Evolutionary conservation across 352 stramenopile species (phyloP).

Genomic region (Phytopythium sindhum): DNA sequence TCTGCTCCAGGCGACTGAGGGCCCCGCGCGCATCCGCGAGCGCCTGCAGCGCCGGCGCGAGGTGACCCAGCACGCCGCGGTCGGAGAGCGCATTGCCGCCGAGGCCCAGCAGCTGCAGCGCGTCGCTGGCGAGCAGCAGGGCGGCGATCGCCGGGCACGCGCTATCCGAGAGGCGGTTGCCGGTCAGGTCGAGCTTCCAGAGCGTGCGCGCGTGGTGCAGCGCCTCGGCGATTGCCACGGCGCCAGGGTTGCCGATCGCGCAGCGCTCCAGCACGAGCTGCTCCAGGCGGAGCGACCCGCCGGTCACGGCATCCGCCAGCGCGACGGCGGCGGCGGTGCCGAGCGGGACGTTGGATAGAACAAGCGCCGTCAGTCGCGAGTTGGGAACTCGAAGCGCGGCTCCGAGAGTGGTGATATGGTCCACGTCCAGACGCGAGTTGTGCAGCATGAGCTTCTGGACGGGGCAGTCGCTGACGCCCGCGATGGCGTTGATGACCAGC

Average conservation of each 20-base stretch:
- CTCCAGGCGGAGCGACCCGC: constrained; percentile 47
- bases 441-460: constrained; percentile 69
- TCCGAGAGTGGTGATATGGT: constrained; percentile 29
- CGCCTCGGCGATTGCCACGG: constrained; percentile 44
- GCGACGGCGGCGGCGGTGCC: constrained; percentile 28
- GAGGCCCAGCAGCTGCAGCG: constrained; percentile 45
- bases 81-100: constrained; percentile 56
- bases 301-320: constrained; percentile 41
- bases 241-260: constrained; percentile 44
- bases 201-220: constrained; percentile 41
- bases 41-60: constrained; percentile 43
- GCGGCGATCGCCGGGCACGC: constrained; percentile 32
- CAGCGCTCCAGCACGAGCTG: constrained; percentile 74
- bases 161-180: constrained; percentile 61
- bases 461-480: constrained; percentile 20
- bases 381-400: constrained; percentile 22
- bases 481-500: constrained; percentile 49
- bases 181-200: constrained; percentile 73
- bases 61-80: constrained; percentile 38
- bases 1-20: constrained; percentile 32
- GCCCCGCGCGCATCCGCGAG: constrained; percentile 19
- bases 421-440: constrained; percentile 45
- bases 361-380: constrained; percentile 42
- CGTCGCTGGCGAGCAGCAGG: constrained; percentile 30
- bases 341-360: constrained; percentile 57